Base-by-base conservation (phyloP, 2,329 filamentous ascomycete genomes). In the Coleophoma eucalyptorum region DNA sequence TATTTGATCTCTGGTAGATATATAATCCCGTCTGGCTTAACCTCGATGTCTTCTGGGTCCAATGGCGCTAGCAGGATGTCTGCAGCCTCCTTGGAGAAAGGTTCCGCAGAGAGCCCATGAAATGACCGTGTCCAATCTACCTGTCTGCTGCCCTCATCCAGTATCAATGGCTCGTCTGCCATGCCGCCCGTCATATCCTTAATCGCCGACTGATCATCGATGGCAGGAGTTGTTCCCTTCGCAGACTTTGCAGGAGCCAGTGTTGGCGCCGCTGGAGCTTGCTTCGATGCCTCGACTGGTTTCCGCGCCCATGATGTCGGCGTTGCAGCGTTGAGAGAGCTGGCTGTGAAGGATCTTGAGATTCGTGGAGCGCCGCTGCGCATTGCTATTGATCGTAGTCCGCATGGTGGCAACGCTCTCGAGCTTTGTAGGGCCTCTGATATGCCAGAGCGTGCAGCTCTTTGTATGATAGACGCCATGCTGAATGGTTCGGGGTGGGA, bases 1-100 rank as follows among this genome's bases (percentile, higher is more conserved):
- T 99, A 99, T 74, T 97, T 97, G 76, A 99, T 97, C 77, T 99
- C 94, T 12, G 94, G 94, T 52, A 99, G 76, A 68, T 97, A 99
- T 53, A 97, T 76, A 60, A 99, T 93, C 33, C 94, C 94, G 72
- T 99, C 94, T 32, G 94, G 93, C 75, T 99, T 99, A 66, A 99
- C 87, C 75, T 99, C 94, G 50, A 99, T 85, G 70, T 97, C 93
- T 44, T 85, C 79, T 0, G 80, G 72, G 49, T 83, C 73, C 12
- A 96, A 67, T 2, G 85, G 83, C 50, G 79, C 77, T 21, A 85
- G 73, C 16, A 90, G 67, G 8, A 85, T 74, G 32, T 81, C 79
- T 8, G 78, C 74, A 19, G 81, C 78, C 69, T 88, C 83, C 46
- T 81, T 75, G 11, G 82, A 78, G 67, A 89, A 90, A 0, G 86